Percentiles rank a stretch among this genome's conserved stretches.
Evolutionary conservation across 257 asterid species (phyloP).

Genomic region (Dorcoceras hygrometricum): DNA sequence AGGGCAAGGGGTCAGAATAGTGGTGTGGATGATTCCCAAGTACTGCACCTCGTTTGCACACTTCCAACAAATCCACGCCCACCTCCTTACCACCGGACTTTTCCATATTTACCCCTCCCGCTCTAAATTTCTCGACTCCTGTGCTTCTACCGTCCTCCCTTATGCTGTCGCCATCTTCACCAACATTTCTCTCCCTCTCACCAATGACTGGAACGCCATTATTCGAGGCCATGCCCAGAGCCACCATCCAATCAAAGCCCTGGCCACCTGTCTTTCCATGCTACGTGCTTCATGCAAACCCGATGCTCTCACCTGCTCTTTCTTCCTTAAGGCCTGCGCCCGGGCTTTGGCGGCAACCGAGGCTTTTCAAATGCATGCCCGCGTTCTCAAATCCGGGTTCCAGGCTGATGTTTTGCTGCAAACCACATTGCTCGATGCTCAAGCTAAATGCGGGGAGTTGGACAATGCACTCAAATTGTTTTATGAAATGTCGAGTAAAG

Average conservation of each 20-base stretch:
- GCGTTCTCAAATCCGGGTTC: conserved; percentile 49
- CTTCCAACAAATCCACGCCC: conserved; percentile 69
- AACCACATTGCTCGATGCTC: conserved; percentile 75
- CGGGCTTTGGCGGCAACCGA: conserved; percentile 59
- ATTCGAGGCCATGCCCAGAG: conserved; percentile 94
- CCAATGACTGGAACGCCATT: conserved; percentile 94
- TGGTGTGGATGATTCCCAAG: too few species aligned
- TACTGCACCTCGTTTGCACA: conserved; percentile 46
- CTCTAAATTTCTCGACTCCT: conserved; percentile 65
- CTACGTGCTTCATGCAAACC: conserved; percentile 59
- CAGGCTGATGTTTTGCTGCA: conserved; percentile 56
- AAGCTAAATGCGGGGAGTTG: conserved; percentile 67
- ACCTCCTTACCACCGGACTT: conserved; percentile 63
- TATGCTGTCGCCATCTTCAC: conserved; percentile 60
- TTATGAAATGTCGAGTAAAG: conserved; percentile 67
- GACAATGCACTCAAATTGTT: conserved; percentile 52
- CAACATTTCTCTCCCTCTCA: conserved; percentile 44
- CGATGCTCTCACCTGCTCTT: conserved; percentile 91
- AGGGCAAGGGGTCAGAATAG: too few species aligned
- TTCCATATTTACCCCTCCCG: conserved; percentile 52
- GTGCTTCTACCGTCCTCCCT: conserved; percentile 51
- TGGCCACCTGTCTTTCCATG: conserved; percentile 57
- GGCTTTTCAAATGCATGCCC: conserved; percentile 58
- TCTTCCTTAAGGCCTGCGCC: conserved; percentile 88
- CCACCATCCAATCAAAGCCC: conserved; percentile 57